Evolutionary conservation across 2,329 filamentous ascomycete genomes (phyloP).

Genomic region (Orbilia blumenaviensis): DNA sequence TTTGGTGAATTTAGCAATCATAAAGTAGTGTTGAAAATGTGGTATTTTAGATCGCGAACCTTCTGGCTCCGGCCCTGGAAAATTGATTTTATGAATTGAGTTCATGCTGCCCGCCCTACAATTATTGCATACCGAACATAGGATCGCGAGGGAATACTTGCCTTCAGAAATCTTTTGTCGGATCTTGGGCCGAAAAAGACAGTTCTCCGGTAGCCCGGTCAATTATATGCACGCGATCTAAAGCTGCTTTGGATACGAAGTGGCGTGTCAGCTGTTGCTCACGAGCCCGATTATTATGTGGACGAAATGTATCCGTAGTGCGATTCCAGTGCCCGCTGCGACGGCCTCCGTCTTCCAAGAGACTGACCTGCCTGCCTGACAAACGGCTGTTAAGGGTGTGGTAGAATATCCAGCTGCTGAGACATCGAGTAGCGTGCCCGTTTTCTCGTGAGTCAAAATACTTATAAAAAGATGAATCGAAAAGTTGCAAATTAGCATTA

Average conservation of each 20-base stretch:
- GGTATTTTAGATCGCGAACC: neutral
- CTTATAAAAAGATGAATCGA: conserved; percentile 15
- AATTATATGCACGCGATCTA: neutral
- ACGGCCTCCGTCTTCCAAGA: conserved; percentile 23
- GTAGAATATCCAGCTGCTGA: conserved; percentile 20
- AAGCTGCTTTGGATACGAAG: neutral
- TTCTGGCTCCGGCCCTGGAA: neutral
- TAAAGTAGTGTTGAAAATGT: conserved; percentile 20
- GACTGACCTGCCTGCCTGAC: neutral
- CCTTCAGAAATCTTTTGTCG: neutral
- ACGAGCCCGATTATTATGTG: neutral
- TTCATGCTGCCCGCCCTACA: neutral
- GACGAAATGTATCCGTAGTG: neutral
- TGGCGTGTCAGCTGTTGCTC: conserved; percentile 1
- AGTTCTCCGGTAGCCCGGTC: neutral
- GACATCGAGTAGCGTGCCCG: conserved; percentile 4
- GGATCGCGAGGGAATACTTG: neutral
- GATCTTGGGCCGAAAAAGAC: neutral
- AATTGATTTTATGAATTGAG: too few relatives aligned
- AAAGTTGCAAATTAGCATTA: conserved; percentile 43
- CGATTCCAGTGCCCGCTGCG: neutral
- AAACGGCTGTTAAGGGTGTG: neutral
- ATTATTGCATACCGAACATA: too few relatives aligned
- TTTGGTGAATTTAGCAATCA: neutral
- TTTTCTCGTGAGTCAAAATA: conserved; percentile 33